Base-by-base conservation (phyloP, 352 stramenopile genomes). In the Globisporangium viniferum region DNA sequence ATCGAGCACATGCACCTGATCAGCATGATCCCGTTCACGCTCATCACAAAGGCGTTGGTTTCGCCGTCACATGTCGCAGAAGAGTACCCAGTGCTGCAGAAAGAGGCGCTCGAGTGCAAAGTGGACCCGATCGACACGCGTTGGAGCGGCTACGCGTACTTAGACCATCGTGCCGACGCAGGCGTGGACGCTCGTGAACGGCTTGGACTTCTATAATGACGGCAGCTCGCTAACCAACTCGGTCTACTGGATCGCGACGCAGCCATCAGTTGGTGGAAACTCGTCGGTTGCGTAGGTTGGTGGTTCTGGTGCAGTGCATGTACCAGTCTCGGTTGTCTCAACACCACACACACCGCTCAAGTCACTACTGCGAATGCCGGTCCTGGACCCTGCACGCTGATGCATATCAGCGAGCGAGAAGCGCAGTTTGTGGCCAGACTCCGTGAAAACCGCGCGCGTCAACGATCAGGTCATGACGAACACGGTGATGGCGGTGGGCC, bases 21-120 rank as follows among this genome's bases (percentile, higher is more conserved):
- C 79, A 97, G 97, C 75, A 91, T 97, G 80, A 95, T 97, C 64
- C 90, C 90, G 56, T 96, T 97, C 78, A 96, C 89, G 54, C 89
- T 89, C 35, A 88, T 94, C 71, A 96, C 89, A 14, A 75, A 84
- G 48, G 74, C 76, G 24, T 93, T 96, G 59, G 68, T 96, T 35
- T 71, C 74, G 61, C 79, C 80, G 9, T 55, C 66, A 5, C 97
- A 92, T 72, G 78, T 97, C 36, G 41, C 70, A 35, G 86, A 94
- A 49, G 88, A 94, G 77, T 94, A 94, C 74, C 78, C 82, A 9
- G 75, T 94, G 70, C 74, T 96, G 24, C 73, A 88, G 65, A 73
- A 90, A 22, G 76, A 92, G 54, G 88, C 89, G 9, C 82, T 97
- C 29, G 64, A 89, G 63, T 84, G 87, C 33, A 49, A 62, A 6